Percentiles rank a stretch among this genome's conserved stretches.
These are phyloP conservation scores for Tubosaeta sp. DNA, from an alignment of 768 basidiomycete genomes.

Conservation along the genomic window DNA sequence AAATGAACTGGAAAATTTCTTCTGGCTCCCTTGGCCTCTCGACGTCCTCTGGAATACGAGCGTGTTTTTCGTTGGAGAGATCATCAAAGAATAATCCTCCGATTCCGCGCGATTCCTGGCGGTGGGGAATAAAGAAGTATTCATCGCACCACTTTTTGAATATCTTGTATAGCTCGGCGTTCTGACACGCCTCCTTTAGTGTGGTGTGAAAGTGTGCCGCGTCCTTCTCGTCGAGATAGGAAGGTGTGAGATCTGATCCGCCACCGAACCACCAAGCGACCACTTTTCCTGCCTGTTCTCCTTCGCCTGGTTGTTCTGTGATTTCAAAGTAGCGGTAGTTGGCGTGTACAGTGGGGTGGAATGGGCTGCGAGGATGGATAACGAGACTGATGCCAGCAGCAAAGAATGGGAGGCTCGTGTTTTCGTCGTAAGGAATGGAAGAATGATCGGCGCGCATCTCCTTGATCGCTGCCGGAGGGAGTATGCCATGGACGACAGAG, in stretches of 20 bases:
- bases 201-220: conserved; percentile 81
- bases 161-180: conserved; percentile 63
- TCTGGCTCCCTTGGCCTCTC: conserved; percentile 54
- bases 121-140: conserved; percentile 92
- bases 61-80: conserved; percentile 61
- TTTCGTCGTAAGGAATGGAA: conserved; percentile 58
- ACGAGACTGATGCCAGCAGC: conserved; percentile 91
- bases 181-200: conserved; percentile 71
- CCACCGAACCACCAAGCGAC: conserved; percentile 99
- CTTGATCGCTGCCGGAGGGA: conserved; percentile 85
- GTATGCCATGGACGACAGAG: conserved; percentile 81
- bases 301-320: conserved; percentile 43
- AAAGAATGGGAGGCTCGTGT: conserved; percentile 80
- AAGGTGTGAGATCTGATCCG: conserved; percentile 90
- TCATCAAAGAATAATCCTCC: conserved; percentile 99
- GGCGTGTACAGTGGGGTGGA: conserved; percentile 90
- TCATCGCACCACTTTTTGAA: conserved; percentile 98
- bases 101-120: conserved; percentile 79
- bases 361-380: conserved; percentile 90
- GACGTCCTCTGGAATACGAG: conserved; percentile 46
- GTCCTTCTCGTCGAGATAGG: conserved; percentile 87
- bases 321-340: conserved; percentile 99
- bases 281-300: conserved; percentile 44
- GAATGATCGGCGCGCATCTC: conserved; percentile 95
- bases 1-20: conserved; percentile 74